phyloP scores from a whole-genome alignment of 495 filamentous ascomycete genomes.

The Viridothelium virens region DNA sequence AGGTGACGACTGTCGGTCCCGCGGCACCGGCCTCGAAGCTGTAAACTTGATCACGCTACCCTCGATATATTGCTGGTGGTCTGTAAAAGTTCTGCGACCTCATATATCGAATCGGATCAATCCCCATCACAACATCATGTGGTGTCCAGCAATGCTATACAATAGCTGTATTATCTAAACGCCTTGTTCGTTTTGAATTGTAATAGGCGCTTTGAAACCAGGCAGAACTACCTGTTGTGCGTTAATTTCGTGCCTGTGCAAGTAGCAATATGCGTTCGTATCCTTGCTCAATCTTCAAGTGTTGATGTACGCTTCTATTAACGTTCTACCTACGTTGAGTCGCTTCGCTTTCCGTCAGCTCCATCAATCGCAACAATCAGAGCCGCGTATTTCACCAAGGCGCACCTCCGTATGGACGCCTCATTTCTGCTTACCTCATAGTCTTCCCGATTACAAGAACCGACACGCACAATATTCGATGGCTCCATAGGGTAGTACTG shows the following conservation, averaged over 20 bases:
- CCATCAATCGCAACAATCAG: too few relatives aligned
- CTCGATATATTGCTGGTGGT: not conserved
- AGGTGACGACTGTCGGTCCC: conserved; percentile 76
- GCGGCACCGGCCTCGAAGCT: conserved; percentile 64
- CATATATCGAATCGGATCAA: not conserved
- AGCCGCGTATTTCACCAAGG: too few relatives aligned
- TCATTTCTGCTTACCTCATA: too few relatives aligned
- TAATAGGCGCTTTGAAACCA: not conserved
- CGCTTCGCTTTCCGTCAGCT: not conserved
- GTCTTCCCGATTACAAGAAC: too few relatives aligned
- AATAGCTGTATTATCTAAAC: not conserved
- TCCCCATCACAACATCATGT: not conserved
- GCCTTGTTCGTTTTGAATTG: not conserved
- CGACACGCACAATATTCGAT: too few relatives aligned
- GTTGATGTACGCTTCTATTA: not conserved
- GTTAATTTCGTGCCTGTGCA: not conserved
- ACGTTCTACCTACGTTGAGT: not conserved
- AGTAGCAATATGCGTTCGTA: not conserved
- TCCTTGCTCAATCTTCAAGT: not conserved
- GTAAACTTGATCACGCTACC: conserved; percentile 37
- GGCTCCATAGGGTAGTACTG: too few relatives aligned
- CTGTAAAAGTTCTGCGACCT: too few relatives aligned
- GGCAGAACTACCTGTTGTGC: not conserved
- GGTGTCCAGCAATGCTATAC: not conserved
- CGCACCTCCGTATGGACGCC: too few relatives aligned